Percentiles rank a stretch among this genome's conserved stretches.
These are phyloP conservation scores for Tolypocladium inflatum DNA, from an alignment of 2,329 filamentous ascomycete genomes.

Conservation along the genomic window DNA sequence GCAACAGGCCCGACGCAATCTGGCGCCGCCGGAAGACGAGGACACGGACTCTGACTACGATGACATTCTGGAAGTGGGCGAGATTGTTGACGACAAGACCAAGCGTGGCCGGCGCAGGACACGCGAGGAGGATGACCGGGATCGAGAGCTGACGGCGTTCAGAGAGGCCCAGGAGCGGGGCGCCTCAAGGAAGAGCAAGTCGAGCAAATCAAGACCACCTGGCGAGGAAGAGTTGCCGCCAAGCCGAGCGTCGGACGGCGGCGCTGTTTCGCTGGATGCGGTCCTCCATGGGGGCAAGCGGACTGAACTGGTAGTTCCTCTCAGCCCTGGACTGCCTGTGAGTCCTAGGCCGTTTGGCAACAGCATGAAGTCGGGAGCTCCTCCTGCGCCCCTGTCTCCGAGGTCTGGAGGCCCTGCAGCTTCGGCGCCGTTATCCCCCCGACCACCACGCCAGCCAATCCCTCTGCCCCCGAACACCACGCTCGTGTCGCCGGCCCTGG, in stretches of 20 bases:
- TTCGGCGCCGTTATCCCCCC: slow-evolving; percentile 51
- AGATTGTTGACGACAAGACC: slow-evolving; percentile 45
- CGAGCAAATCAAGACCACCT: slow-evolving; percentile 16
- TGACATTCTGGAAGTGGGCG: slow-evolving; percentile 61
- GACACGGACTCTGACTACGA: slow-evolving; percentile 77
- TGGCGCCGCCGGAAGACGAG: slow-evolving; percentile 39
- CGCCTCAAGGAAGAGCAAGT: slow-evolving; percentile 63
- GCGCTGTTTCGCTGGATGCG: slow-evolving; percentile 41
- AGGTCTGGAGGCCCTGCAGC: slow-evolving; percentile 33
- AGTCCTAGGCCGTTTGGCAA: slow-evolving; percentile 49
- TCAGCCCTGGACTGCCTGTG: slow-evolving; percentile 50
- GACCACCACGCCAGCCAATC: slow-evolving; percentile 63
- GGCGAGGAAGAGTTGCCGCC: slow-evolving; percentile 20
- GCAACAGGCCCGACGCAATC: slow-evolving; percentile 12
- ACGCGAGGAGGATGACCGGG: slow-evolving; percentile 75
- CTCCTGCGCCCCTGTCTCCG: slow-evolving; percentile 59
- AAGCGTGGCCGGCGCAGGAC: slow-evolving; percentile 72
- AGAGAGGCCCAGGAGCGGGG: slow-evolving; percentile 63
- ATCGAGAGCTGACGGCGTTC: slow-evolving; percentile 59
- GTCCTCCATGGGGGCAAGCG: slow-evolving; percentile 32
- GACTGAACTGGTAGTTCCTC: slow-evolving; percentile 26
- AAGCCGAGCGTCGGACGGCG: slow-evolving; percentile 27
- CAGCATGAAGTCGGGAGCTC: slow-evolving; percentile 39
- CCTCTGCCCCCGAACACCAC: slow-evolving; percentile 63
- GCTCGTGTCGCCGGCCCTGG: slow-evolving; percentile 39